These are phyloP conservation scores for Plasmodium yoelii DNA, from an alignment of 169 alveolate species.

Conservation along the genomic window DNA sequence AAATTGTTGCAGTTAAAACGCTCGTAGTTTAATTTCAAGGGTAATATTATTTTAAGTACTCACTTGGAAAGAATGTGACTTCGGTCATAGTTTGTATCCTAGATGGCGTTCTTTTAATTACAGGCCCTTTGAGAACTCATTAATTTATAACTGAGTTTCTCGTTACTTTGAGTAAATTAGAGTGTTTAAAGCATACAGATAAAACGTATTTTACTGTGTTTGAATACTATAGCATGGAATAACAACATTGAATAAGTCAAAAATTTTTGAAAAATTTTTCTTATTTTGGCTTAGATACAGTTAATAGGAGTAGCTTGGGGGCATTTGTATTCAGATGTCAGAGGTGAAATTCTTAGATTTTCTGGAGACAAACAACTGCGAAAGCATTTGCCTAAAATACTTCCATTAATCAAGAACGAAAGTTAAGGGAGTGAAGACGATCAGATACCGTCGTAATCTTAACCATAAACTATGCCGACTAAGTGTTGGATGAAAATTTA, in stretches of 20 bases:
- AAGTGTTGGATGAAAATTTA: slow-evolving; percentile 76
- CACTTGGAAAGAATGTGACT: too few relatives aligned
- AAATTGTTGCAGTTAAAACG: slow-evolving; percentile 93
- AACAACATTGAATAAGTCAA: slow-evolving; percentile 82
- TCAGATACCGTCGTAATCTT: slow-evolving; percentile 94
- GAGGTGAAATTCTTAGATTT: slow-evolving; percentile 94
- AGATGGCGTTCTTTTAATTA: too few relatives aligned
- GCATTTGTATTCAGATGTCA: slow-evolving; percentile 93
- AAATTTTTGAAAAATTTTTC: slow-evolving; percentile 7
- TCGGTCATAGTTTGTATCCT: too few relatives aligned
- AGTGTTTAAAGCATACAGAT: slow-evolving; percentile 93
- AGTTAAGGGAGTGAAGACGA: slow-evolving; percentile 94
- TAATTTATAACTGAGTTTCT: background rate
- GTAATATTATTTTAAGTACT: slow-evolving; percentile 10
- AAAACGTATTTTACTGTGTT: slow-evolving; percentile 64
- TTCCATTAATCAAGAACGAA: slow-evolving; percentile 94
- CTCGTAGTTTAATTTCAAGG: slow-evolving; percentile 88
- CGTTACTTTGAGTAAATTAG: slow-evolving; percentile 89
- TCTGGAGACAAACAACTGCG: slow-evolving; percentile 93
- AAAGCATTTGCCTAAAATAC: slow-evolving; percentile 93
- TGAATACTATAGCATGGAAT: slow-evolving; percentile 87
- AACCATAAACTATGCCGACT: slow-evolving; percentile 94
- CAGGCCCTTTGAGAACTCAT: background rate
- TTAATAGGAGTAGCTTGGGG: slow-evolving; percentile 93
- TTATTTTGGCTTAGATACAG: slow-evolving; percentile 86